Percentiles rank a stretch among this genome's conserved stretches.
Evolutionary conservation across 257 asterid species (phyloP).

Genomic region (Solanum boliviense): DNA sequence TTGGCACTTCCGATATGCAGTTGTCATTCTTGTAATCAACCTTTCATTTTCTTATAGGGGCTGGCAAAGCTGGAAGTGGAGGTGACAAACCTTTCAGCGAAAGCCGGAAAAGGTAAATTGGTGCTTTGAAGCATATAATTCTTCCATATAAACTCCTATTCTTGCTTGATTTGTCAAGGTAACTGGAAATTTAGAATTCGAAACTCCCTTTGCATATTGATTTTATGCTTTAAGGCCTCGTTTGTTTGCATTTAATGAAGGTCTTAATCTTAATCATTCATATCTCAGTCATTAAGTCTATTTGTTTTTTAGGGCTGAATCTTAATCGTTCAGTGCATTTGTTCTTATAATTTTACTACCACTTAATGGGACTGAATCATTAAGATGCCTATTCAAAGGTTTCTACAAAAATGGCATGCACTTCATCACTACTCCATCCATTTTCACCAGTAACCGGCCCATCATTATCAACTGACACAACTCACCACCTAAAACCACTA

Average conservation of each 20-base stretch:
- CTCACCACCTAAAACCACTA: neutral
- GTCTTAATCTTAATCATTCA: neutral
- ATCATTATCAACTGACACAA: neutral
- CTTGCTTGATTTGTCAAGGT: neutral
- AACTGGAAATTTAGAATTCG: neutral
- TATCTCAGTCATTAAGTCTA: neutral
- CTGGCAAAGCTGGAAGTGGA: conserved; percentile 93
- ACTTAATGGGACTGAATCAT: neutral
- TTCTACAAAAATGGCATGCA: neutral
- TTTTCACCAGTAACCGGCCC: neutral
- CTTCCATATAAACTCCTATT: neutral
- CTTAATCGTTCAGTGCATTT: neutral
- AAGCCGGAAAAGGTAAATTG: conserved; percentile 93
- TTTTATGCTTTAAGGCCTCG: neutral
- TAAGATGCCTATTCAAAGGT: neutral
- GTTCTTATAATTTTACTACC: neutral
- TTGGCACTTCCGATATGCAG: neutral
- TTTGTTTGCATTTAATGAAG: neutral
- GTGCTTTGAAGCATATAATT: neutral
- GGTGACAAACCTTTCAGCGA: conserved; percentile 97
- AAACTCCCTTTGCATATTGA: neutral
- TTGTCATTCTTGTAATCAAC: neutral
- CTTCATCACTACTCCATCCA: neutral
- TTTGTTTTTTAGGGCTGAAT: neutral
- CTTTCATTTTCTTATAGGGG: conserved; percentile 43